Base-by-base conservation (phyloP, 345 rosid species). In the Anacardium occidentale region DNA sequence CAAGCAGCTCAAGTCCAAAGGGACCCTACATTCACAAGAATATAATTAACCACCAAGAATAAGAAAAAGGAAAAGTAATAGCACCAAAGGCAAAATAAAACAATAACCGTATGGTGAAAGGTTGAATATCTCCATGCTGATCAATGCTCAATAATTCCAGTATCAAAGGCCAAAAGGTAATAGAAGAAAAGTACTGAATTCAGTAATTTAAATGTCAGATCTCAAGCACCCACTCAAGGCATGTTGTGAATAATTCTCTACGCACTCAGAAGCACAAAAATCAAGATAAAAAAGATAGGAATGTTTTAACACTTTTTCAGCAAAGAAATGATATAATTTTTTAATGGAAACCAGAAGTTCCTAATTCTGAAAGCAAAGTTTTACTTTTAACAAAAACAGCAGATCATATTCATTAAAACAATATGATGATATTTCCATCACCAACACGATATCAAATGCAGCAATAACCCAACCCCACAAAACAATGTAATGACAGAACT, bases 1-100 rank as follows among this genome's bases (percentile, higher is more conserved):
- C 84, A 91, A 76, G 87, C 98, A 88, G 75, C 91, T 95, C 80
- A 91, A 76, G 76, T 92, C 97, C 71, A 62, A 73, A 29, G 96
- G 92, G 68, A 89, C 82, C 81, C 99, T 95, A 78, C 74, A 78
- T 17, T 65, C 76, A 57, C 34, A 73, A 57, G 62, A 71, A n/a
- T 51, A 59, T 7, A 29, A 74, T 17, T 74, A 79, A 71, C 40
- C 45, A 74, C 34, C 73, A 76, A 71, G 62, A 15, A 62, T 22
- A 26, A n/a, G 61, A 68, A 34, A 60, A 59, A 60, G n/a, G 34
- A 47, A 47, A 45, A 11, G 70, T 42, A 62, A 29, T 29, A 50
- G 22, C 40, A 71, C 17, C 32, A 3, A 25, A 63, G 22, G 63
- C 48, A 11, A 53, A 7, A 21, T 69, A 58, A 24, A 58, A 47